A percentile compares a stretch with the other conserved stretches of the same genome.
phyloP scores from a whole-genome alignment of 2,329 filamentous ascomycete species.

The Chaetoscypha palmicola region DNA sequence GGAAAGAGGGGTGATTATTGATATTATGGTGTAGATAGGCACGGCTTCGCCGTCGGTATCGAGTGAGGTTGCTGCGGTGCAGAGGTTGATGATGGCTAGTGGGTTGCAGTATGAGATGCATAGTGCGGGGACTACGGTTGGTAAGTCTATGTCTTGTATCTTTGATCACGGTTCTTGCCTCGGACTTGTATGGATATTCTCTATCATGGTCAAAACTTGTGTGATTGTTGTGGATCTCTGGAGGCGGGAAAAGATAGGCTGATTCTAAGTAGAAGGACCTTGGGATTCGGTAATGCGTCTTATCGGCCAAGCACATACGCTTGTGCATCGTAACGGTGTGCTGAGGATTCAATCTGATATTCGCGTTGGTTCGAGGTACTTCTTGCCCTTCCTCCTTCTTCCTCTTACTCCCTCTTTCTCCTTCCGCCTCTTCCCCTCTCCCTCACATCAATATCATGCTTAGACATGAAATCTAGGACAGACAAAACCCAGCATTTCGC shows the following conservation, averaged over 20 bases:
- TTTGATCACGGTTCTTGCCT: not conserved
- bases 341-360: conserved; percentile 84
- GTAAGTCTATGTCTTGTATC: conserved; percentile 1
- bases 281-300: conserved; percentile 85
- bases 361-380: conserved; percentile 65
- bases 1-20: too few relatives aligned
- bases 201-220: not conserved
- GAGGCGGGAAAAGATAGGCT: not conserved
- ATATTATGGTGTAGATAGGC: conserved; percentile 67
- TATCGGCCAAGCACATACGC: conserved; percentile 77
- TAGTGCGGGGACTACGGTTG: conserved; percentile 51
- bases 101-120: conserved; percentile 85
- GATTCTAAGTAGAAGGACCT: conserved; percentile 62
- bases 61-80: conserved; percentile 80
- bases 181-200: too few relatives aligned
- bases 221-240: not conserved
- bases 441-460: not conserved
- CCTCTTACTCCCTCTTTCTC: not conserved
- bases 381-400: not conserved
- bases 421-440: not conserved
- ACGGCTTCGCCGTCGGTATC: conserved; percentile 71
- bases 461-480: not conserved
- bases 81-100: conserved; percentile 73
- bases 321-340: conserved; percentile 71
- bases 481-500: conserved; percentile 8